Evolutionary conservation across 768 basidiomycete species (phyloP), one percentile per base, ranked within the genome.

Genomic region (Coprinopsis marcescibilis): DNA sequence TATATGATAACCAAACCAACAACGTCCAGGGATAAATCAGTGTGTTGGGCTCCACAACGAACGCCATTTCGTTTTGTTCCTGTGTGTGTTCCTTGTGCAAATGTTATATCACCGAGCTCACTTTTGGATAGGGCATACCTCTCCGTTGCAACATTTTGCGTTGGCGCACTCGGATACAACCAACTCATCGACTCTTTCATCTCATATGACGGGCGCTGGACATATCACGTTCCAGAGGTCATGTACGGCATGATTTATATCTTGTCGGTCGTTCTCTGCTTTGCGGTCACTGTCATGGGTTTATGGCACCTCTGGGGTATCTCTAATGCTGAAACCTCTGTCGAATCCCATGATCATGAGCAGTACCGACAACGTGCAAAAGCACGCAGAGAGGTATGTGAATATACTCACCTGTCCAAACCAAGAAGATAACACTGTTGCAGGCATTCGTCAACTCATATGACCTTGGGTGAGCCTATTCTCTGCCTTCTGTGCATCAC

Each of bases 21-120:
- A 40, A 27, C 13, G 13, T 12, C 5, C 58, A 93, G 90, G 93
- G 93, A 81, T 97, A 41, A 97, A 97, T 63, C 90, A 92, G 78
- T 98, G 95, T 60, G 95, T 99, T 35, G 95, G 95, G 10, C 63
- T 98, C 5, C 75, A 95, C 60, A 99, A 98, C 56, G 94, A 97
- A 60, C 82, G 95, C 0, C 92, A 97, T 66, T 99, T 99, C 57
- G 76, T 95, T 30, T 69, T 98, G 38, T 99, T 98, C 75, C 85
- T 98, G 90, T 89, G 83, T 66, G 5, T 26, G 32, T 14, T 39
- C n/a, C n/a, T n/a, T n/a, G n/a, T n/a, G n/a, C n/a, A n/a, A n/a
- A n/a, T n/a, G n/a, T n/a, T n/a, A n/a, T n/a, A n/a, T n/a, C n/a
- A n/a, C n/a, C n/a, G n/a, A n/a, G n/a, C n/a, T n/a, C n/a, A n/a